These are phyloP conservation scores for Pseudogymnoascus sp. DNA, from an alignment of 2,329 filamentous ascomycete genomes.

Conservation along the genomic window DNA sequence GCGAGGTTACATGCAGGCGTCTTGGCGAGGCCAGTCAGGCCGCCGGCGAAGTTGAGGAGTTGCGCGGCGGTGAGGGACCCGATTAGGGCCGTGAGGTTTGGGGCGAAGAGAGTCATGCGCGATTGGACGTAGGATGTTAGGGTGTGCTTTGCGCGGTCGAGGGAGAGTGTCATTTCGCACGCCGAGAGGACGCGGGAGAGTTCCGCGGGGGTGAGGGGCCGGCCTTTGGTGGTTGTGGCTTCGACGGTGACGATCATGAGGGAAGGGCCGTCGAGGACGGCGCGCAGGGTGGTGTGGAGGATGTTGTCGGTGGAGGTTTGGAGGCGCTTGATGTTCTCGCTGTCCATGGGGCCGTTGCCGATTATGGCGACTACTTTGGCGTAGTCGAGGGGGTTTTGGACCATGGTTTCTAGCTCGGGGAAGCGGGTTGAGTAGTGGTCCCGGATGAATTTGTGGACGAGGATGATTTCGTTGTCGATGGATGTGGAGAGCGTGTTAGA, in stretches of 20 bases:
- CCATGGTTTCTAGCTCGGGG: slow-evolving; percentile 81
- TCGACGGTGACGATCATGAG: slow-evolving; percentile 96
- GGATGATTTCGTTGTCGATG: slow-evolving; percentile 85
- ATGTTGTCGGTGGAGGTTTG: slow-evolving; percentile 72
- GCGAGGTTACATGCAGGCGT: slow-evolving; percentile 90
- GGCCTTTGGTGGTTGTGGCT: slow-evolving; percentile 80
- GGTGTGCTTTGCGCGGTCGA: slow-evolving; percentile 79
- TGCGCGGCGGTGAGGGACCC: slow-evolving; percentile 91
- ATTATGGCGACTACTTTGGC: slow-evolving; percentile 91
- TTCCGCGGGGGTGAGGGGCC: slow-evolving; percentile 67
- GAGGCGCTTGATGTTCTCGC: slow-evolving; percentile 70
- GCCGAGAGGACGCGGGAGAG: slow-evolving; percentile 67
- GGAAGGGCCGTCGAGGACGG: slow-evolving; percentile 78
- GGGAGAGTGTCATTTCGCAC: slow-evolving; percentile 79
- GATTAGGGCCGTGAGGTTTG: slow-evolving; percentile 83
- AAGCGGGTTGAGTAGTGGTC: slow-evolving; percentile 94
- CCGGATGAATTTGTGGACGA: slow-evolving; percentile 92
- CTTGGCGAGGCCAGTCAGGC: slow-evolving; percentile 79
- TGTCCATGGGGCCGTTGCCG: slow-evolving; percentile 82
- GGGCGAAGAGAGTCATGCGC: slow-evolving; percentile 92
- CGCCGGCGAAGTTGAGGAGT: slow-evolving; percentile 90
- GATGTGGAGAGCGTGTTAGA: slow-evolving; percentile 85
- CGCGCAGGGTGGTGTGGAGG: slow-evolving; percentile 65
- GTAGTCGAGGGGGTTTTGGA: slow-evolving; percentile 90
- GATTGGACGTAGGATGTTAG: slow-evolving; percentile 94